Percentiles rank a stretch among this genome's conserved stretches.
Conservation (phyloP, 495 filamentous ascomycete genomes). For the Pyrenopolyporus hunteri region DNA sequence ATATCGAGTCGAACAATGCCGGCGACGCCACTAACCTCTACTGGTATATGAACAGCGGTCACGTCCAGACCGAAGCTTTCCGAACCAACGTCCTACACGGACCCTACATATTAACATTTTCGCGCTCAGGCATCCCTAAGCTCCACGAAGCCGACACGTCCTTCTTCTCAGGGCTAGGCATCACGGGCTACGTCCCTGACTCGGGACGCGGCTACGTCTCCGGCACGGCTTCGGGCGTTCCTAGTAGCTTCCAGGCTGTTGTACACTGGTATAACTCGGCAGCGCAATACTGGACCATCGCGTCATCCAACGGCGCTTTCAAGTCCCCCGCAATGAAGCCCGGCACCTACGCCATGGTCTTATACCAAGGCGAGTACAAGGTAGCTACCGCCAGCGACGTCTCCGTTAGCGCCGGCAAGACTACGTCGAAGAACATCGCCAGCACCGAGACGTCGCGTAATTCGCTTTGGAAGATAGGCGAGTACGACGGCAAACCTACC, state of each 20-base stretch:
- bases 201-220: conserved; percentile 63
- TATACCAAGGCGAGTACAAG: conserved; percentile 68
- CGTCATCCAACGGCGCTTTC: conserved; percentile 58
- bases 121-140: conserved; percentile 61
- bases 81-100: conserved; percentile 70
- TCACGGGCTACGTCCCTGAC: conserved; percentile 63
- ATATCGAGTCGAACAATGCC: conserved; percentile 70
- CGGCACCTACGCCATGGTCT: conserved; percentile 69
- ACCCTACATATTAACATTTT: conserved; percentile 67
- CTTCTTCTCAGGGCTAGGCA: conserved; percentile 62
- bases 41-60: conserved; percentile 73
- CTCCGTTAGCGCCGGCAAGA: conserved; percentile 60
- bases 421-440: conserved; percentile 59
- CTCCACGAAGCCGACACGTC: conserved; percentile 58
- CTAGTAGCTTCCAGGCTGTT: conserved; percentile 58
- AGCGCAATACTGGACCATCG: conserved; percentile 70
- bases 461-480: conserved; percentile 68
- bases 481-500: conserved; percentile 67
- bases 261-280: conserved; percentile 69
- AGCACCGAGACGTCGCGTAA: conserved; percentile 53
- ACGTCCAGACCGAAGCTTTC: conserved; percentile 66
- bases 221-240: conserved; percentile 60
- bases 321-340: conserved; percentile 71
- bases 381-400: conserved; percentile 59
- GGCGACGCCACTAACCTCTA: conserved; percentile 63